A percentile compares a stretch with the other conserved stretches of the same genome.
These are phyloP conservation scores for Fraxinus baroniana DNA, from an alignment of 305 asterid species.

Conservation along the genomic window DNA sequence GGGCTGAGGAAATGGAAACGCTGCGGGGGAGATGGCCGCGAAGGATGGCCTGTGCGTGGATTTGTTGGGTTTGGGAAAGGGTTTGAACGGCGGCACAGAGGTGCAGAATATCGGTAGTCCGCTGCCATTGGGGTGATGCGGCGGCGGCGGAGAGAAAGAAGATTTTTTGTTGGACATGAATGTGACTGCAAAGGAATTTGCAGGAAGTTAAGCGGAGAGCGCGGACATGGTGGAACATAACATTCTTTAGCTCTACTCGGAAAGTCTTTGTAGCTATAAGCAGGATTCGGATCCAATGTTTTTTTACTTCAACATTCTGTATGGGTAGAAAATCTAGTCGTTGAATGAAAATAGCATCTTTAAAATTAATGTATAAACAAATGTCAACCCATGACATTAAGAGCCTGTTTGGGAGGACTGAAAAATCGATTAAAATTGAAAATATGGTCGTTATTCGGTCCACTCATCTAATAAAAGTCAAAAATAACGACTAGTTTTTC, in stretches of 20 bases:
- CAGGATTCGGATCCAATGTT: too few species aligned
- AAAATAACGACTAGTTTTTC: too few species aligned
- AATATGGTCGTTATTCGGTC: too few species aligned
- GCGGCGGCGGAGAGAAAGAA: constrained; percentile 13
- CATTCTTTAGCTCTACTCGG: not conserved
- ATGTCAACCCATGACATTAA: too few species aligned
- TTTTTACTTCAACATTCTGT: too few species aligned
- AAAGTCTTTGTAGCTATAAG: not conserved
- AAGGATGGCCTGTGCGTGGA: constrained; percentile 56
- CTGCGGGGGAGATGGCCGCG: constrained; percentile 68
- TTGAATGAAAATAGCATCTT: too few species aligned
- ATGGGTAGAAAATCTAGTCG: too few species aligned
- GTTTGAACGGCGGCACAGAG: constrained; percentile 42
- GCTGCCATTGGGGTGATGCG: constrained; percentile 19
- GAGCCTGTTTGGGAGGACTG: too few species aligned
- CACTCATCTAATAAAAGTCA: too few species aligned
- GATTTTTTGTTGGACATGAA: constrained; percentile 18
- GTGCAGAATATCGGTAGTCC: constrained; percentile 31
- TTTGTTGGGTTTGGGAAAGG: constrained; percentile 53
- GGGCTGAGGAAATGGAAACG: constrained; percentile 62
- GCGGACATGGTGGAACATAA: constrained; percentile 45
- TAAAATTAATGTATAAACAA: too few species aligned
- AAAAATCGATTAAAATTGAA: too few species aligned
- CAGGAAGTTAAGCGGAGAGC: constrained; percentile 24
- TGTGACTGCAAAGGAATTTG: not conserved